Evolutionary conservation across 179 eudicot species (phyloP).

Genomic region (Actinidia polygama): DNA sequence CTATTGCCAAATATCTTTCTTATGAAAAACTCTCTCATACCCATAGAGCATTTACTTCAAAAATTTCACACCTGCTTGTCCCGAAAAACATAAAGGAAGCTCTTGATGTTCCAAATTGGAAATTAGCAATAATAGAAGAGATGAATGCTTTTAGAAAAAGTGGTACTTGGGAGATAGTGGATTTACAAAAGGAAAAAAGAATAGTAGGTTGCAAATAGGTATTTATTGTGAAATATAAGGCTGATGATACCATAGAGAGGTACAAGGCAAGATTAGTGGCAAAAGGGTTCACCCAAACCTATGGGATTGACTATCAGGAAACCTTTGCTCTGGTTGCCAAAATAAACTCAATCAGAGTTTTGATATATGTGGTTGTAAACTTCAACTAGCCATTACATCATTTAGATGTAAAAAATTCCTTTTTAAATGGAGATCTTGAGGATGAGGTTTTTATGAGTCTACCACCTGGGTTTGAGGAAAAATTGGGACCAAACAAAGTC

Average conservation of each 20-base stretch:
- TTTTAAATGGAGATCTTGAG: not conserved
- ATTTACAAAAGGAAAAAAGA: not conserved
- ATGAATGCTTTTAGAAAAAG: not conserved
- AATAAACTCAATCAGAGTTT: not conserved
- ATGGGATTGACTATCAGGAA: not conserved
- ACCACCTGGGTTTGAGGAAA: not conserved
- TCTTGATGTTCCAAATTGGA: not conserved
- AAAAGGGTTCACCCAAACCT: conserved; percentile 4
- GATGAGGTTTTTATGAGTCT: not conserved
- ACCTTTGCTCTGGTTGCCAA: not conserved
- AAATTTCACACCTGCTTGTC: not conserved
- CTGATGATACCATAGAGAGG: not conserved
- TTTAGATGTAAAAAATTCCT: not conserved
- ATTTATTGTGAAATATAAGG: not conserved
- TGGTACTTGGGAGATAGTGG: not conserved
- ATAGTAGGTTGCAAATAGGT: not conserved
- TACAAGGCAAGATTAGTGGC: conserved; percentile 4
- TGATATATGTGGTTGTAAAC: not conserved
- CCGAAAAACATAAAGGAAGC: conserved; percentile 1
- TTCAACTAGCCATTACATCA: not conserved
- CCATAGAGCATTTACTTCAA: conserved; percentile 9
- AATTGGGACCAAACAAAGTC: not conserved
- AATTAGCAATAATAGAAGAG: not conserved
- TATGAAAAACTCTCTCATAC: not conserved
- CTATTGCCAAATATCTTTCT: not conserved